phyloP scores from a whole-genome alignment of 257 asterid species.

The Solanum habrochaites region DNA sequence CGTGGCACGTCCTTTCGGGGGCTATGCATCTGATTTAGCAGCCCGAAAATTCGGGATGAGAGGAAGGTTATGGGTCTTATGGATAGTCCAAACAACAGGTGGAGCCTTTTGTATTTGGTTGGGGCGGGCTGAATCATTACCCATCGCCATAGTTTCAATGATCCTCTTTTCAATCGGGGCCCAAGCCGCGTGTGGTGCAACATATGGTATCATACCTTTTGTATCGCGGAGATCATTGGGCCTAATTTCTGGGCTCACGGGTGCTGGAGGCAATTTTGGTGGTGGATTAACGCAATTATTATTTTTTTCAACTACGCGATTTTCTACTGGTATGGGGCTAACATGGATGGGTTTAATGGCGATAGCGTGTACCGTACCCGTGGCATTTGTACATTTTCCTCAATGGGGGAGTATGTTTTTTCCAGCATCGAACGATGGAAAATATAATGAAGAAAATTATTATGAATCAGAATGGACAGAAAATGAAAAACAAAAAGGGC shows the following conservation, averaged over 20 bases:
- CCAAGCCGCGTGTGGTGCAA: slow-evolving; percentile 31
- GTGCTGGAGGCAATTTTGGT: slow-evolving; percentile 44
- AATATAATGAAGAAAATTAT: slow-evolving; percentile 3
- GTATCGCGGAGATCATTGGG: slow-evolving; percentile 29
- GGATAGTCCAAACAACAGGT: slow-evolving; percentile 34
- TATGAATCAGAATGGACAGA: slow-evolving; percentile 6
- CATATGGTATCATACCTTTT: slow-evolving; percentile 26
- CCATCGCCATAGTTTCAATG: slow-evolving; percentile 20
- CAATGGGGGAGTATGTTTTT: slow-evolving; percentile 7
- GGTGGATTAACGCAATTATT: slow-evolving; percentile 23
- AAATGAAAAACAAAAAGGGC: slow-evolving; percentile 3
- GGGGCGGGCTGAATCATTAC: slow-evolving; percentile 20
- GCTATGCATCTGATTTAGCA: slow-evolving; percentile 20
- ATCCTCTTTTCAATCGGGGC: slow-evolving; percentile 33
- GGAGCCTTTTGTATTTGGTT: slow-evolving; percentile 30
- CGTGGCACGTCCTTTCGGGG: slow-evolving; percentile 30
- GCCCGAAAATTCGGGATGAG: slow-evolving; percentile 33
- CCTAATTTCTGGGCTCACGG: slow-evolving; percentile 34
- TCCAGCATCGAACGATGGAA: slow-evolving; percentile 1
- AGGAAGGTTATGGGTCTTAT: slow-evolving; percentile 36
- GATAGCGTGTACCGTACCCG: neutral
- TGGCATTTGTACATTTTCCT: neutral
- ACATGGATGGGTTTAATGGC: slow-evolving; percentile 15
- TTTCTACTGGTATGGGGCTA: slow-evolving; percentile 17
- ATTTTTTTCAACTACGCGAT: slow-evolving; percentile 16